Percentiles rank a stretch among this genome's conserved stretches.
Evolutionary conservation across 176 grass and related monocot genomes (phyloP).

Genomic region (Zea luxurians): DNA sequence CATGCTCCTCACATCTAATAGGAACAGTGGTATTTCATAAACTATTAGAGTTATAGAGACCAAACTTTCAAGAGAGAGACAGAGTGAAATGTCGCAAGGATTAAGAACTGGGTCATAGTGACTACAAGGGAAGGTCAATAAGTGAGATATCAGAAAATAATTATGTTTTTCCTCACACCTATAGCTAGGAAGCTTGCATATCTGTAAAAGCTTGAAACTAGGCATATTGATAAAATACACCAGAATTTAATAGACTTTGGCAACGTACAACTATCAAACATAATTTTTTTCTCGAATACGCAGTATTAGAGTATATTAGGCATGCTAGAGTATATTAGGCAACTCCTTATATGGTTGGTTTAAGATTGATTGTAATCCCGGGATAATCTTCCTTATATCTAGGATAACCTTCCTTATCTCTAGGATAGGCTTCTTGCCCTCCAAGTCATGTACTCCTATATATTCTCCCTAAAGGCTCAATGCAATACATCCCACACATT

Average conservation of each 20-base stretch:
- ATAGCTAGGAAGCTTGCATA: not conserved
- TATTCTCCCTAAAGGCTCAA: too few relatives aligned
- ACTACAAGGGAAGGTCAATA: not conserved
- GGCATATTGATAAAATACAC: conserved; percentile 3
- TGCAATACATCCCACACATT: too few relatives aligned
- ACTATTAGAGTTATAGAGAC: conserved; percentile 5
- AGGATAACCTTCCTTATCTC: too few relatives aligned
- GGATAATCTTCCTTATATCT: too few relatives aligned
- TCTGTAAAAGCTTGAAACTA: conserved; percentile 3
- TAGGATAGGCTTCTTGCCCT: too few relatives aligned
- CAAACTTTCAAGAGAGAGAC: not conserved
- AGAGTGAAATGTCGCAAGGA: not conserved
- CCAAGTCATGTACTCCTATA: too few relatives aligned
- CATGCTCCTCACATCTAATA: too few relatives aligned
- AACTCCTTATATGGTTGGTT: too few relatives aligned
- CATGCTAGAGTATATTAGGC: too few relatives aligned
- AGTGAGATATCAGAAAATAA: conserved; percentile 11
- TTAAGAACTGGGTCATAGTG: not conserved
- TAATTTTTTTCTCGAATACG: too few relatives aligned
- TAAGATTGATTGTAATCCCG: too few relatives aligned
- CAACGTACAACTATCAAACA: not conserved
- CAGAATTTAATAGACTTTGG: not conserved
- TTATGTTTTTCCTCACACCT: not conserved
- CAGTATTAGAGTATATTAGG: too few relatives aligned
- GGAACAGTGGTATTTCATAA: not conserved